These are phyloP conservation scores for Saccharomyces jurei DNA, from an alignment of 805 yeast genomes.

Conservation along the genomic window DNA sequence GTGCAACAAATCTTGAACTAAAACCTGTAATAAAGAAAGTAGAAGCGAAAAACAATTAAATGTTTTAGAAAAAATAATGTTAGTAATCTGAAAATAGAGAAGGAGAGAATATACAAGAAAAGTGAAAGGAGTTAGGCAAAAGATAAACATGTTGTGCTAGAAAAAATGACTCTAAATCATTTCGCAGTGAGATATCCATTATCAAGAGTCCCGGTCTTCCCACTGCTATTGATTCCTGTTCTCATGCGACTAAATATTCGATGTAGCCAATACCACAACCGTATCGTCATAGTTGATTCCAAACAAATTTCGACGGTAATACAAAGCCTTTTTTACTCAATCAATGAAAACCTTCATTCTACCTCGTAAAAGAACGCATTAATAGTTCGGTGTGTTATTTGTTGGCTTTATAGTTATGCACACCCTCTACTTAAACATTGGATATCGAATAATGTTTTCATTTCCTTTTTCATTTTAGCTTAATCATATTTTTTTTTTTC, in stretches of 20 bases:
- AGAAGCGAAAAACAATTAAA: not conserved
- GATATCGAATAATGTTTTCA: not conserved
- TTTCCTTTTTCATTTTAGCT: not conserved
- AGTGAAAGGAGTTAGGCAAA: no score
- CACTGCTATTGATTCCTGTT: not conserved
- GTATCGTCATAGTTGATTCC: not conserved
- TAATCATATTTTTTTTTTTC: not conserved
- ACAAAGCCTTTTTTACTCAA: not conserved
- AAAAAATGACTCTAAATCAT: no score
- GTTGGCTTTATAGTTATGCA: not conserved
- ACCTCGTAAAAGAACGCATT: not conserved
- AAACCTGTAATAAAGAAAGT: conserved; percentile 49
- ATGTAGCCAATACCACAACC: not conserved
- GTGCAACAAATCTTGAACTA: conserved; percentile 98
- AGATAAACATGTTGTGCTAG: no score
- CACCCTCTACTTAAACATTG: not conserved
- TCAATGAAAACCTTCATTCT: not conserved
- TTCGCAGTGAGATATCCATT: no score
- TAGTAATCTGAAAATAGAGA: not conserved
- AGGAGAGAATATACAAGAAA: not conserved
- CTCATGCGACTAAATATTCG: not conserved
- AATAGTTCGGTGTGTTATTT: not conserved
- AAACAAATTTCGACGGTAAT: not conserved
- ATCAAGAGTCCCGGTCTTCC: no score
- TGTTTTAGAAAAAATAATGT: not conserved